Evolutionary conservation across 768 basidiomycete species (phyloP), one percentile per base, ranked within the genome.

Genomic region (Naematelia encephala): DNA sequence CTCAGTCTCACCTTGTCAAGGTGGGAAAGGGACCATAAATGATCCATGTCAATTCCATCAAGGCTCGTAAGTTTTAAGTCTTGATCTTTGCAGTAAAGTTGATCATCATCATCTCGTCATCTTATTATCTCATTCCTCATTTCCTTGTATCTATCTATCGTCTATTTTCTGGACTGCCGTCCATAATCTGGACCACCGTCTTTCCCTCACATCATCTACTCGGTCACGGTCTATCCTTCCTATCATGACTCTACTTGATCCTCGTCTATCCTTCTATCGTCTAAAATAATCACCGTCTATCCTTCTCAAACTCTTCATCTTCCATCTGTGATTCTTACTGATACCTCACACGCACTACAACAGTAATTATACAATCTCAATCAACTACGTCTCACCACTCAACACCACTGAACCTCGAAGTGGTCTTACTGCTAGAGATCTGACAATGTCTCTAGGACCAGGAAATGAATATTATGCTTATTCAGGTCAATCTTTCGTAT

Each of bases 341-440:
- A 10, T 11, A 13, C 13, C 52, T 5, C 10, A 39, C 14, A 30
- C 14, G 19, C 23, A n/a, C 21, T 16, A 19, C 12, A 3, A 25
- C n/a, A 70, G 69, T 16, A 66, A 70, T 43, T 70, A 70, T 52
- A 70, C 69, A 3, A 66, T 70, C 26, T 60, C 61, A 5, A 29
- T 70, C 28, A 61, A 50, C 21, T 70, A 66, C 47, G 57, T 61
- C 42, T 44, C 65, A 5, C 54, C 58, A 2, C 13, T 27, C 30
- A 52, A 57, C 16, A 51, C 64, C 8, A 23, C 30, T 16, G 19
- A 30, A 12, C 69, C 69, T 1, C 58, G 69, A 47, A 39, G 61
- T 2, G 63, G 60, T 43, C 44, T 70, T 25, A 39, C 49, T 16
- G 67, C 64, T 34, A 51, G 52, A 25, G 59, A 67, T 45, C 39